Evolutionary conservation across 2,329 filamentous ascomycete genomes (phyloP).

Genomic region (Zasmidium citrigriseum): DNA sequence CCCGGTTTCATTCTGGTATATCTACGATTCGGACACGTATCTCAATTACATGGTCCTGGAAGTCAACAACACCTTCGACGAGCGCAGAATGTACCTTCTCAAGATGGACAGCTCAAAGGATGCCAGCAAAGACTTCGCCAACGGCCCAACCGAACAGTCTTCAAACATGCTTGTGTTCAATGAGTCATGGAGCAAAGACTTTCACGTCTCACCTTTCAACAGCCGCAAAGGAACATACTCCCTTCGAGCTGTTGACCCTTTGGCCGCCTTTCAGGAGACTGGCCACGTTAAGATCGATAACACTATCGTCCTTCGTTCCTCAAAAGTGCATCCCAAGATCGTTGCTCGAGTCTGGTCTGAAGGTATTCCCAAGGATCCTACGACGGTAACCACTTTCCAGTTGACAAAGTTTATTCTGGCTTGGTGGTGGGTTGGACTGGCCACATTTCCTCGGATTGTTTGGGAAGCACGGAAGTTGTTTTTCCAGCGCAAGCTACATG

Average conservation of each 20-base stretch:
- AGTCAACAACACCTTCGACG: constrained; percentile 76
- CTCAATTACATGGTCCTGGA: constrained; percentile 69
- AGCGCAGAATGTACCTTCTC: constrained; percentile 67
- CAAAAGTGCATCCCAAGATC: constrained; percentile 62
- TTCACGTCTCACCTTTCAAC: constrained; percentile 77
- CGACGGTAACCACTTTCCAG: constrained; percentile 40
- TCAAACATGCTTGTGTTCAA: constrained; percentile 42
- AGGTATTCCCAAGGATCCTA: constrained; percentile 53
- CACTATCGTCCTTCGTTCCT: constrained; percentile 62
- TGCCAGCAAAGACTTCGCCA: constrained; percentile 1
- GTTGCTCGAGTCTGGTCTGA: constrained; percentile 61
- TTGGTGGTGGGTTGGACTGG: constrained; percentile 70
- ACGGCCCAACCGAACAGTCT: constrained; percentile 1
- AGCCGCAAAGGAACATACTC: constrained; percentile 51
- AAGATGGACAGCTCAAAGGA: constrained; percentile 37
- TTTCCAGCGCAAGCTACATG: constrained; percentile 58
- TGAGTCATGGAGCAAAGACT: constrained; percentile 66
- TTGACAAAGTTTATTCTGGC: constrained; percentile 29
- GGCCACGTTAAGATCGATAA: constrained; percentile 51
- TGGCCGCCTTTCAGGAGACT: constrained; percentile 33
- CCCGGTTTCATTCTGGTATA: constrained; percentile 77
- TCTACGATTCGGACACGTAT: constrained; percentile 61
- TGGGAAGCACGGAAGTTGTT: constrained; percentile 61
- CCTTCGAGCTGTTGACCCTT: constrained; percentile 48
- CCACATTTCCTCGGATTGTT: constrained; percentile 66